Evolutionary conservation across 345 rosid species (phyloP).

Genomic region (Eucalyptus curtisii): DNA sequence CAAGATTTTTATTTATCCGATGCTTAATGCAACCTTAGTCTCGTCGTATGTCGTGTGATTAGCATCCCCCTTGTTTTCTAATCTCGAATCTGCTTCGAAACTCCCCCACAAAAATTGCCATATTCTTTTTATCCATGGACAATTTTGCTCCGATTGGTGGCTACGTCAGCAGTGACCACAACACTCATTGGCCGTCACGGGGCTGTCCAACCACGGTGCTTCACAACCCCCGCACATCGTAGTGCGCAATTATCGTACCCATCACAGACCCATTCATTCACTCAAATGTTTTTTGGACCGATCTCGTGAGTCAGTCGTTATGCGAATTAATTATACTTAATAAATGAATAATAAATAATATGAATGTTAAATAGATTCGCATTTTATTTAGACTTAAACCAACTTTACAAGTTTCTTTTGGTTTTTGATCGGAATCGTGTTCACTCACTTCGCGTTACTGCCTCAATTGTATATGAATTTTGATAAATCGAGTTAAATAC

Average conservation of each 20-base stretch:
- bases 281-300: too few relatives aligned
- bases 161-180: not conserved
- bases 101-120: not conserved
- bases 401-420: too few relatives aligned
- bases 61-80: not conserved
- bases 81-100: not conserved
- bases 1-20: not conserved
- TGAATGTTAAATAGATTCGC: fast-evolving
- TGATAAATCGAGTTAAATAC: too few relatives aligned
- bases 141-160: not conserved
- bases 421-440: fast-evolving
- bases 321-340: fast-evolving
- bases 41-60: not conserved
- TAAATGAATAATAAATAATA: too few relatives aligned
- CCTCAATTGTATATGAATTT: fast-evolving
- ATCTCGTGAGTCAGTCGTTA: fast-evolving
- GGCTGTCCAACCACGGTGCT: not conserved
- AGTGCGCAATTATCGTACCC: fast-evolving
- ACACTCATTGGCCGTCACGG: not conserved
- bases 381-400: fast-evolving
- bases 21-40: not conserved
- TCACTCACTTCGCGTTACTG: fast-evolving
- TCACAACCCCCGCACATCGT: fast-evolving
- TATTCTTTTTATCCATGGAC: fast-evolving
- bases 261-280: fast-evolving